Evolutionary conservation across 2,329 filamentous ascomycete genomes (phyloP).

Genomic region (Leptographium radiaticola): DNA sequence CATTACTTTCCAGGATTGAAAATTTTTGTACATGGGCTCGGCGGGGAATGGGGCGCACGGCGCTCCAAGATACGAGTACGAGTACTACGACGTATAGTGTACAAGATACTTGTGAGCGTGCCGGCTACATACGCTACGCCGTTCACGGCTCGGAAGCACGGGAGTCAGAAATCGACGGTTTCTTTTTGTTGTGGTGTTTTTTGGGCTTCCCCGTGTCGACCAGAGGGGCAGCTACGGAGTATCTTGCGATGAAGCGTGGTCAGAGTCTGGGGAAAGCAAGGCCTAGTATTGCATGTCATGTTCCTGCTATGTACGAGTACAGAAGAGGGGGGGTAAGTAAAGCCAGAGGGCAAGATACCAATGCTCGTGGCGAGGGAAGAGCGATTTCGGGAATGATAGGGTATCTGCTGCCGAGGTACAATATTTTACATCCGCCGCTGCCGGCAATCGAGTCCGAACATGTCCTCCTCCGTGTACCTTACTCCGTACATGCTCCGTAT

Average conservation of each 20-base stretch:
- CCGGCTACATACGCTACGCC: background rate
- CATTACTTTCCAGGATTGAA: background rate
- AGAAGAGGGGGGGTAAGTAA: too few species aligned
- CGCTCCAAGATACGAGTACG: background rate
- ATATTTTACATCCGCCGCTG: background rate
- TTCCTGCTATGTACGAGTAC: background rate
- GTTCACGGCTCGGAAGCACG: background rate
- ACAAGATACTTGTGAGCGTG: too few species aligned
- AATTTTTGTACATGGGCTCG: background rate
- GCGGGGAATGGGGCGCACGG: too few species aligned
- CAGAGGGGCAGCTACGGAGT: background rate
- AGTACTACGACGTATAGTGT: background rate
- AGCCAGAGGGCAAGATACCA: background rate
- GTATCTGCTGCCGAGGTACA: background rate
- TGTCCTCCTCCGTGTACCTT: background rate
- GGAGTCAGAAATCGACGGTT: background rate
- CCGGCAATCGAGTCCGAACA: background rate
- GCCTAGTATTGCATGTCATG: background rate
- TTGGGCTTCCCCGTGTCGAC: background rate
- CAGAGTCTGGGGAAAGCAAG: background rate
- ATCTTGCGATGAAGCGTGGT: background rate
- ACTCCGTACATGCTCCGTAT: background rate
- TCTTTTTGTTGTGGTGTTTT: background rate
- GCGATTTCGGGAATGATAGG: background rate
- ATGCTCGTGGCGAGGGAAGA: background rate